phyloP scores from a whole-genome alignment of 2,329 filamentous ascomycete genomes.

The Trichoderma polysporum region DNA sequence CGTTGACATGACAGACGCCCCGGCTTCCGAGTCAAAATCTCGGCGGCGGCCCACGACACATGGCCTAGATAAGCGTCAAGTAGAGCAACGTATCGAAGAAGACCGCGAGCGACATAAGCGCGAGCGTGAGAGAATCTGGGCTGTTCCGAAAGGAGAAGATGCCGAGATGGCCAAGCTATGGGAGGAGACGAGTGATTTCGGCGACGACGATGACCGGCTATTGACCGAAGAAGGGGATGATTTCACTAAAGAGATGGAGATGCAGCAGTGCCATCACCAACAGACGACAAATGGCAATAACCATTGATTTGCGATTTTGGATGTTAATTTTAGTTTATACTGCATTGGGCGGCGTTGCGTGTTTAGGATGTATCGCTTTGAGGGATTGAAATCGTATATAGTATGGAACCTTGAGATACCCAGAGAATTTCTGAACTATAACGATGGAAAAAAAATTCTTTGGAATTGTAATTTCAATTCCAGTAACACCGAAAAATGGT shows the following conservation, averaged over 20 bases:
- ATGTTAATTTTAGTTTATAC: background rate
- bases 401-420: conserved; percentile 32
- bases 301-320: conserved; percentile 23
- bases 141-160: conserved; percentile 63
- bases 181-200: conserved; percentile 84
- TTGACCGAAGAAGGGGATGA: conserved; percentile 69
- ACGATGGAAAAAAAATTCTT: background rate
- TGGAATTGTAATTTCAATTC: background rate
- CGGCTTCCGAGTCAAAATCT: conserved; percentile 41
- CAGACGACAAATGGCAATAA: conserved; percentile 34
- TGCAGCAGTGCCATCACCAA: conserved; percentile 42
- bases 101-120: conserved; percentile 94
- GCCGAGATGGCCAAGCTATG: conserved; percentile 77
- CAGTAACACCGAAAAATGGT: background rate
- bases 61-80: conserved; percentile 76
- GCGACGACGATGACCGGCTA: conserved; percentile 79
- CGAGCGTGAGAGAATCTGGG: conserved; percentile 89
- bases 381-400: background rate
- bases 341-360: conserved; percentile 34
- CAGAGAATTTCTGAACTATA: conserved; percentile 20
- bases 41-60: conserved; percentile 36
- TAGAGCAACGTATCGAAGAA: conserved; percentile 95
- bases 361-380: background rate
- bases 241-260: conserved; percentile 44
- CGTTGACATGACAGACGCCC: conserved; percentile 42